Conservation (phyloP, 202 grass and related monocot species). For the Elaeis oleifera region DNA sequence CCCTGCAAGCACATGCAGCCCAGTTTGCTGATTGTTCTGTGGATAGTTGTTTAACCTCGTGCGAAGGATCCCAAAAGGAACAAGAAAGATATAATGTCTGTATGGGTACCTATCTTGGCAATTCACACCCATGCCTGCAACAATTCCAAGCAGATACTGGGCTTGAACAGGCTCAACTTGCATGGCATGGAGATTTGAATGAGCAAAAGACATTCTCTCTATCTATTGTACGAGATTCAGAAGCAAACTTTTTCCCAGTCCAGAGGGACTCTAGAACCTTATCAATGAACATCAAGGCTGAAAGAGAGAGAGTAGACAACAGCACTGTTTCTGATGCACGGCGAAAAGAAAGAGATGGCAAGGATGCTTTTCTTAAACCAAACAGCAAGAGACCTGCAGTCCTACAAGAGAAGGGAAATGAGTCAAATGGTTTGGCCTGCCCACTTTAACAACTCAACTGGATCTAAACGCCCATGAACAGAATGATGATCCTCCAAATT, state of each 20-base stretch:
- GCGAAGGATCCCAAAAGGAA: slow-evolving; percentile 65
- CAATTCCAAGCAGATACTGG: background rate
- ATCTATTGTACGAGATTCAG: background rate
- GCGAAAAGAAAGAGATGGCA: slow-evolving; percentile 32
- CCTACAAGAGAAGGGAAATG: slow-evolving; percentile 36
- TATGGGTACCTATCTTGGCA: slow-evolving; percentile 10
- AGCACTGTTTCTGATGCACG: slow-evolving; percentile 27
- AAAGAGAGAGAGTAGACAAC: slow-evolving; percentile 41
- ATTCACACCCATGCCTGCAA: background rate
- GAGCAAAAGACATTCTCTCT: background rate
- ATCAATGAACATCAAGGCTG: slow-evolving; percentile 43
- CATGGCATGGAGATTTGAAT: background rate
- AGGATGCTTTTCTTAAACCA: slow-evolving; percentile 48
- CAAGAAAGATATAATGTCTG: slow-evolving; percentile 9
- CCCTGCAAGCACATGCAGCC: slow-evolving; percentile 19
- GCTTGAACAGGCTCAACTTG: background rate
- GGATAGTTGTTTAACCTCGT: slow-evolving; percentile 81
- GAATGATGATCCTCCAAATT: slow-evolving; percentile 34
- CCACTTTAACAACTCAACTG: slow-evolving; percentile 34
- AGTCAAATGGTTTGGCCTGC: slow-evolving; percentile 37
- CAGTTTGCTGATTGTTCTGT: slow-evolving; percentile 68
- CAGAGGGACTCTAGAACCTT: slow-evolving; percentile 35
- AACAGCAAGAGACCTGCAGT: slow-evolving; percentile 49
- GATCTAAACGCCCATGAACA: slow-evolving; percentile 70
- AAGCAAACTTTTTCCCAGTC: background rate